Percentiles rank a stretch among this genome's conserved stretches.
These are phyloP conservation scores for Podosphaera xanthii DNA, from an alignment of 2,329 filamentous ascomycete species.

Conservation along the genomic window DNA sequence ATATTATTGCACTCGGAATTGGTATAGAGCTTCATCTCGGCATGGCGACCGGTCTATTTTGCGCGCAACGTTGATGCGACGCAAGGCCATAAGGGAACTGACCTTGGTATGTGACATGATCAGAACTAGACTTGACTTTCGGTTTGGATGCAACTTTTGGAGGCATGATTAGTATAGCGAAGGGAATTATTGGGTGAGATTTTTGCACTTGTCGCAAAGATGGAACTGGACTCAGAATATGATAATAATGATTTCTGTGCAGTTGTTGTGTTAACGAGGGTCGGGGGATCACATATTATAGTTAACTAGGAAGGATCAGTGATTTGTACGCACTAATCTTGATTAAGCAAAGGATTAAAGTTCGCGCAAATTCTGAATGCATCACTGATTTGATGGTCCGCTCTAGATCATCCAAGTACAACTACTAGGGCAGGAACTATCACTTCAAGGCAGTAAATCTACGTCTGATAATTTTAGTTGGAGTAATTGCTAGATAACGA, in stretches of 20 bases:
- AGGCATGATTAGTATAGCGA: slow-evolving; percentile 27
- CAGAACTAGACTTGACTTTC: slow-evolving; percentile 32
- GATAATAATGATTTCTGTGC: not conserved
- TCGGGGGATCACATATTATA: not conserved
- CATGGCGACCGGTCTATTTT: slow-evolving; percentile 25
- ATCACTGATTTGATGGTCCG: too few species aligned
- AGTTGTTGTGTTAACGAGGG: not conserved
- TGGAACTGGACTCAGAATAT: not conserved
- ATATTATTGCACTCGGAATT: slow-evolving; percentile 8
- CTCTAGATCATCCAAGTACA: too few species aligned
- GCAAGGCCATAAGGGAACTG: slow-evolving; percentile 25
- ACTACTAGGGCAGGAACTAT: too few species aligned
- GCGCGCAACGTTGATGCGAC: slow-evolving; percentile 21
- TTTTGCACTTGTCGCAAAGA: not conserved
- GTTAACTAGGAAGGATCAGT: not conserved
- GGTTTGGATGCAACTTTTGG: slow-evolving; percentile 35
- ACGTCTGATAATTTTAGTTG: too few species aligned
- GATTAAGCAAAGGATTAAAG: not conserved
- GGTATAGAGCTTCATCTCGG: slow-evolving; percentile 10
- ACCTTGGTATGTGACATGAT: slow-evolving; percentile 45
- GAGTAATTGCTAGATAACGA: too few species aligned
- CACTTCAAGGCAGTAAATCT: too few species aligned
- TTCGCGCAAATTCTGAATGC: too few species aligned
- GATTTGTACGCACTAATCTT: not conserved
- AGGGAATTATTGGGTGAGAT: not conserved